These are phyloP conservation scores for Monosporascus sp. DNA, from an alignment of 2,329 filamentous ascomycete species.

Conservation along the genomic window DNA sequence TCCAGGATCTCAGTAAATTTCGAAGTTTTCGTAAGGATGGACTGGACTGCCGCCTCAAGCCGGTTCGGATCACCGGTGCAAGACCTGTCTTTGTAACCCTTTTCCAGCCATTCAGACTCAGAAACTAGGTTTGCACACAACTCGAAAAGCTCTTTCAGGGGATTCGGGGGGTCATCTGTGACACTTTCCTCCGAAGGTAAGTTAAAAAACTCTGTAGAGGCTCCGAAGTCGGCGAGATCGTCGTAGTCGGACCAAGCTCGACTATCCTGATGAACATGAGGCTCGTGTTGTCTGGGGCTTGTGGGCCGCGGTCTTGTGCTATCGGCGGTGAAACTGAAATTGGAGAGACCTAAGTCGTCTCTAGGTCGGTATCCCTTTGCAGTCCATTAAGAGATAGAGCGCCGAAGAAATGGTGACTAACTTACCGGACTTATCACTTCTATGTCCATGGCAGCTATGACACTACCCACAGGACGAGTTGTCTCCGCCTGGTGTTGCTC, in stretches of 20 bases:
- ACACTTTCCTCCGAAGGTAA: not conserved
- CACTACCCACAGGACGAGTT: not conserved
- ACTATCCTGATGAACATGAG: not conserved
- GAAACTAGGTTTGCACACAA: not conserved
- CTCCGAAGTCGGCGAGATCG: not conserved
- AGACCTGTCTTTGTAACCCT: not conserved
- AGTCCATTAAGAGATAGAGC: not conserved
- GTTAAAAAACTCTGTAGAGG: not conserved
- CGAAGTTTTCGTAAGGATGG: too few relatives aligned
- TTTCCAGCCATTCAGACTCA: not conserved
- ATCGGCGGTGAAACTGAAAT: not conserved
- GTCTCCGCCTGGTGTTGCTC: not conserved
- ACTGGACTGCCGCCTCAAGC: too few relatives aligned
- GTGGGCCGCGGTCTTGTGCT: too few relatives aligned
- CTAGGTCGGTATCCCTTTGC: not conserved
- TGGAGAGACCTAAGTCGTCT: not conserved
- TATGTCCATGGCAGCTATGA: not conserved
- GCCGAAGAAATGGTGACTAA: not conserved
- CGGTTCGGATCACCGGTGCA: too few relatives aligned
- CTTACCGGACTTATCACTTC: not conserved
- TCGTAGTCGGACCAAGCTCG: not conserved
- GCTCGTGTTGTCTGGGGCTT: too few relatives aligned
- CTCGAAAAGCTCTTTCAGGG: not conserved
- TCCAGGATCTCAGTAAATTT: too few relatives aligned
- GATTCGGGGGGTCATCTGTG: not conserved